Conservation (phyloP, 192 early-diverging fungal genomes). For the Coemansia umbellata region DNA sequence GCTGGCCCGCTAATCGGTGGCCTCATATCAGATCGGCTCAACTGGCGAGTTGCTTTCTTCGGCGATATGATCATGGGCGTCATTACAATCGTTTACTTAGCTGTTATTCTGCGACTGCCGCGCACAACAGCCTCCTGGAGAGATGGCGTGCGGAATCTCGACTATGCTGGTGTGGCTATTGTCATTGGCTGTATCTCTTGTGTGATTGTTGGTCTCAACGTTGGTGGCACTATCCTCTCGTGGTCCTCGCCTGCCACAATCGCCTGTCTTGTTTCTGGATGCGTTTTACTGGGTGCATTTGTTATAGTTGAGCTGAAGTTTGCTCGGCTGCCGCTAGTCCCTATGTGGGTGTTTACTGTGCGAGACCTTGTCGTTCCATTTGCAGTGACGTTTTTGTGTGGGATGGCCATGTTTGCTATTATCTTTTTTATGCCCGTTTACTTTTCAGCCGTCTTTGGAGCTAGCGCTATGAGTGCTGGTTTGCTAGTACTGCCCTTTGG, state of each 20-base stretch:
- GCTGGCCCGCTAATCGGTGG: slow-evolving; percentile 60
- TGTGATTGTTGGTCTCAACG: slow-evolving; percentile 68
- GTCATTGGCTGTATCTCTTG: slow-evolving; percentile 57
- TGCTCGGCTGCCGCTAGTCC: slow-evolving; percentile 58
- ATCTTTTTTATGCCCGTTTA: slow-evolving; percentile 65
- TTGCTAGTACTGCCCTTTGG: slow-evolving; percentile 77
- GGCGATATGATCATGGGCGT: slow-evolving; percentile 75
- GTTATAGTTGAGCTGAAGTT: slow-evolving; percentile 59
- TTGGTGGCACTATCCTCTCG: slow-evolving; percentile 63
- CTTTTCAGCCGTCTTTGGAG: slow-evolving; percentile 70
- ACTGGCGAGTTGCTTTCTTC: slow-evolving; percentile 69
- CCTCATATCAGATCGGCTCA: slow-evolving; percentile 52
- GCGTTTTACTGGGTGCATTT: slow-evolving; percentile 49
- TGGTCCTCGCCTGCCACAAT: slow-evolving; percentile 57
- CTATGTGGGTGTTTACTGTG: slow-evolving; percentile 59
- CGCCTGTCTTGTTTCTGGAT: slow-evolving; percentile 38
- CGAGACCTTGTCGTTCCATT: slow-evolving; percentile 42
- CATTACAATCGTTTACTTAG: slow-evolving; percentile 51
- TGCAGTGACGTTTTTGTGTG: slow-evolving; percentile 37
- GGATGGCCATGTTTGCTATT: slow-evolving; percentile 48
- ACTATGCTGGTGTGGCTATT: slow-evolving; percentile 58
- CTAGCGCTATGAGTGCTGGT: slow-evolving; percentile 70
- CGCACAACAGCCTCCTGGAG: slow-evolving; percentile 11
- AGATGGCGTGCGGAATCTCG: slow-evolving; percentile 46
- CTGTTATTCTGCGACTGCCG: slow-evolving; percentile 53